Evolutionary conservation across 768 basidiomycete species (phyloP), one percentile per base, ranked within the genome.

Genomic region (Leccinum olivaceopallidum): DNA sequence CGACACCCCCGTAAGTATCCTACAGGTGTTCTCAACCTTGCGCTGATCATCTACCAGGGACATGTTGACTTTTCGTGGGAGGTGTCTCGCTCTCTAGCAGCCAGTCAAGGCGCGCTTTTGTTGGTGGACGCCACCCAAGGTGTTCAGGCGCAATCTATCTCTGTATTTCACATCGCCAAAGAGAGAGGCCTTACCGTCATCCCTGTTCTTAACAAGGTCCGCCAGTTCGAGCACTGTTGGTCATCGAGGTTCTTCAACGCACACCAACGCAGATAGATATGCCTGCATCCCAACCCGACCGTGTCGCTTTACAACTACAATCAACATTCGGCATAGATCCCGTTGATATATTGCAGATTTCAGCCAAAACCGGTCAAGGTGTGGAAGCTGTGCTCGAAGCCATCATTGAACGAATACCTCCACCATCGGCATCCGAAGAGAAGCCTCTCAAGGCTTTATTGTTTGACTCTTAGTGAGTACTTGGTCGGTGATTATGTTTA

Each of bases 21-120:
- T 9, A 10, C 36, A 30, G 1, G 26, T 16, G 3, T 24, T 16
- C 36, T 13, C 16, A n/a, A 8, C 1, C 16, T 28, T 55, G 14
- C 6, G 24, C 57, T 64, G 30, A 73, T 18, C n/a, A 30, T 3
- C 2, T 32, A 16, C 8, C 63, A 91, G 85, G 95, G 97, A 2
- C 97, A 99, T 76, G 97, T 98, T 39, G 97, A 99, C 78, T 99
- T 99, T 75, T 85, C 93, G 60, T 97, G 94, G 87, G 96, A 98
- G 75, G 94, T 99, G 36, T 90, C 94, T 16, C 85, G 97, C 53
- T 94, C 92, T 28, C 77, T 98, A 44, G 88, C 94, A 4, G 94
- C 96, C 34, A 97, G 92, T 65, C 92, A 99, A 77, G 97, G 97
- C 9, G 96, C 93, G 10, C 72, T 88, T 47, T 72, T 88, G 39